Evolutionary conservation across 345 rosid species (phyloP).

Genomic region (Gossypium mustelinum): DNA sequence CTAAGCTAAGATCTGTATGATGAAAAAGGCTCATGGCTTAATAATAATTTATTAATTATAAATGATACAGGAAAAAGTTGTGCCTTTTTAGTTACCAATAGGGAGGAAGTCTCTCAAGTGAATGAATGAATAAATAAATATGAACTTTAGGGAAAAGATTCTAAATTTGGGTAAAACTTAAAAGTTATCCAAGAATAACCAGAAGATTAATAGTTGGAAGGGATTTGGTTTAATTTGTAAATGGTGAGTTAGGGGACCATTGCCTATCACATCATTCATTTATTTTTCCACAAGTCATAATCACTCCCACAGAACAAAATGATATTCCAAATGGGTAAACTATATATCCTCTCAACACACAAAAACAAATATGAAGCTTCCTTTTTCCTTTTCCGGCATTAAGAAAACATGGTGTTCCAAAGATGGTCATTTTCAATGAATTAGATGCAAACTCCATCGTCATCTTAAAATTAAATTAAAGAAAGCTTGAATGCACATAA

Average conservation of each 20-base stretch:
- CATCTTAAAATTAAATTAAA: background rate
- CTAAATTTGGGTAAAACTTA: background rate
- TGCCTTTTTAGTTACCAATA: background rate
- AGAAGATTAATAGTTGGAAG: too few species aligned
- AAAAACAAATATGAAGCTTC: background rate
- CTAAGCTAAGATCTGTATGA: conserved; percentile 10
- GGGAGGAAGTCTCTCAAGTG: background rate
- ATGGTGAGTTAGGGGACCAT: background rate
- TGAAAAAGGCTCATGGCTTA: background rate
- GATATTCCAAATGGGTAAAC: background rate
- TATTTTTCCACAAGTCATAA: background rate
- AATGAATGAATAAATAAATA: background rate
- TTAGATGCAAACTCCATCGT: too few species aligned
- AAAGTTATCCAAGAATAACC: background rate
- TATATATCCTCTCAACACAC: background rate
- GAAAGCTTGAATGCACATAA: background rate
- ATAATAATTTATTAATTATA: background rate
- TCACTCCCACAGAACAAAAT: background rate
- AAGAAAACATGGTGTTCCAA: too few species aligned
- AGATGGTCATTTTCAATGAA: too few species aligned
- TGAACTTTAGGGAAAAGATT: too few species aligned
- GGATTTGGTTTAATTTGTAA: background rate
- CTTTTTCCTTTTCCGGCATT: background rate
- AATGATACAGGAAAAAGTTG: background rate
- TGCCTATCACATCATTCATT: background rate